phyloP scores from a whole-genome alignment of 2,329 filamentous ascomycete genomes.

The Huntiella moniliformis region DNA sequence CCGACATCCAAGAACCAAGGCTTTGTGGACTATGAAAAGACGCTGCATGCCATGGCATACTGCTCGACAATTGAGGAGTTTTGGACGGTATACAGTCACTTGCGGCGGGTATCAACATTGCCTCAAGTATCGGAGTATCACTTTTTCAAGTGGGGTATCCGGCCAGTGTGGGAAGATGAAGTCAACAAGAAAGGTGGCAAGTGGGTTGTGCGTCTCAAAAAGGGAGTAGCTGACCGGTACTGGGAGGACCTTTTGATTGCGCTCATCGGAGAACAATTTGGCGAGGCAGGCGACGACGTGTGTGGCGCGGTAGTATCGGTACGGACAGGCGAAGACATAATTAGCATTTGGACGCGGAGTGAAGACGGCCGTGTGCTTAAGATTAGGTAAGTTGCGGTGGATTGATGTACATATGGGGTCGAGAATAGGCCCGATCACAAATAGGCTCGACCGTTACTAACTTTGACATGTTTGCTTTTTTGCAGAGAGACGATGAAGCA shows the following conservation, averaged over 20 bases:
- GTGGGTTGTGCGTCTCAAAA: conserved; percentile 93
- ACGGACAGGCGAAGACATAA: conserved; percentile 84
- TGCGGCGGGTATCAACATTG: conserved; percentile 73
- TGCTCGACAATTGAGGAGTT: conserved; percentile 78
- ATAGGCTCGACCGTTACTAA: neutral
- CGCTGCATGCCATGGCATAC: conserved; percentile 66
- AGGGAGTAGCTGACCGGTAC: conserved; percentile 88
- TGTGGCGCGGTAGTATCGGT: conserved; percentile 91
- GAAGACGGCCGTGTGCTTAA: conserved; percentile 88
- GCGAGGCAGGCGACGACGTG: conserved; percentile 80
- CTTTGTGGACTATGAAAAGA: conserved; percentile 86
- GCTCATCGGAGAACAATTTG: conserved; percentile 84
- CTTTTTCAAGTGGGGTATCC: conserved; percentile 89
- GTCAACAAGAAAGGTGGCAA: conserved; percentile 93
- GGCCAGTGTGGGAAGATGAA: conserved; percentile 96
- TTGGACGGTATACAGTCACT: conserved; percentile 70
- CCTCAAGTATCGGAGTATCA: conserved; percentile 95
- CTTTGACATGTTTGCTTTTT: conserved; percentile 7
- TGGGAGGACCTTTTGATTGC: conserved; percentile 90
- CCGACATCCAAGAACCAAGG: conserved; percentile 89
- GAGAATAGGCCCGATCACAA: no score
- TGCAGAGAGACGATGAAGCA: conserved; percentile 82
- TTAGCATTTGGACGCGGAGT: conserved; percentile 94
- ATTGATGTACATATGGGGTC: neutral
- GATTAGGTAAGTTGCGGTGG: conserved; percentile 50